Base-by-base conservation (phyloP, 2,329 filamentous ascomycete genomes). In the Colletotrichum karsti region DNA sequence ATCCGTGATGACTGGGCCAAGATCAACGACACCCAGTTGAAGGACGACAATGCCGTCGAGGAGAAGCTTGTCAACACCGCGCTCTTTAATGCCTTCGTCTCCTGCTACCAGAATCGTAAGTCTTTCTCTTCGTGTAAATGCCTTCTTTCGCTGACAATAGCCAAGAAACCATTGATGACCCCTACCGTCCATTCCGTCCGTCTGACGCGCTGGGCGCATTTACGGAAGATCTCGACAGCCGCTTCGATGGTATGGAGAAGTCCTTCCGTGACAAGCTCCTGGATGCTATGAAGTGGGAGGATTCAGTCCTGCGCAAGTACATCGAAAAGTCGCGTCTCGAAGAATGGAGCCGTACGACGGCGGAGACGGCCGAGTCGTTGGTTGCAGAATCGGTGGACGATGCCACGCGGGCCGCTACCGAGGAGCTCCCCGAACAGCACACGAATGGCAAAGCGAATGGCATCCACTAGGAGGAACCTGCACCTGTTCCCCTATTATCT, bases 1-100 rank as follows among this genome's bases (percentile, higher is more conserved):
- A 87, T 95, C 72, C 89, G 91, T 55, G 95, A 98, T 77, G 89
- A 98, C 76, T 99, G 96, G 96, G 83, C 87, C 26, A 84, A 83
- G 66, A 87, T 97, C 75, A 95, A 96, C 75, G 90, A 93, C 72
- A 95, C 92, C 1, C 89, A 91, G 53, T 85, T 91, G 67, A 92
- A 93, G 76, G 89, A 90, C 63, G 94, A 97, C 74, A 81, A 83
- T 3, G 87, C 92, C 69, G 87, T 94, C 28, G 83, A 90, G 59
- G 84, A 87, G 28, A 83, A 88, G 18, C 80, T 97, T 26, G 82
- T 83, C 33, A 81, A 85, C 63, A 97, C 94, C 4, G 85, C 90
- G 28, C 83, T 94, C 5, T 95, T 90, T 75, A 84, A 83, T 72
- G 91, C 93, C 51, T 82, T 94, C 60, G 86, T 84, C 68, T 84